A percentile compares a stretch with the other conserved stretches of the same genome.
Conservation (phyloP, 306 rosid genomes). For the Cicer cuneatum region DNA sequence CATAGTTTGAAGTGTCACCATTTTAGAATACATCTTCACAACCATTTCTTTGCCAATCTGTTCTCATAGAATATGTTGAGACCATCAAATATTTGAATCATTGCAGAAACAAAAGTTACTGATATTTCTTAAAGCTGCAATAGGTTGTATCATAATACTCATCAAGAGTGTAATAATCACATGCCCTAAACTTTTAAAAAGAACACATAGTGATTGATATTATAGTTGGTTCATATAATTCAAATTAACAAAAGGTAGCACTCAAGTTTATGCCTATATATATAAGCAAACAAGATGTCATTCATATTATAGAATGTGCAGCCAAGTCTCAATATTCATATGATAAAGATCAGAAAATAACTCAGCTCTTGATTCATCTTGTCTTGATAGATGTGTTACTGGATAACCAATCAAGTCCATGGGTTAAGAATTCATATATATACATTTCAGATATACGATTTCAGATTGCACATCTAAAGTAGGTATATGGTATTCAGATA, state of each 20-base stretch:
- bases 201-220: conserved; percentile 20
- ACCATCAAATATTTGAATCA: too few species aligned
- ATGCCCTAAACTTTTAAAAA: conserved; percentile 27
- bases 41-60: conserved; percentile 65
- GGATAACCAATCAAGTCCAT: too few species aligned
- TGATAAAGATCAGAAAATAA: neutral
- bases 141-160: neutral
- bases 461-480: too few species aligned
- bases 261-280: conserved; percentile 24
- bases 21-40: conserved; percentile 62
- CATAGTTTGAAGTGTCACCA: conserved; percentile 77
- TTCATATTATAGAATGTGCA: neutral
- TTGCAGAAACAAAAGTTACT: too few species aligned
- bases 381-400: too few species aligned
- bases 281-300: conserved; percentile 22
- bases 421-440: too few species aligned
- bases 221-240: conserved; percentile 19
- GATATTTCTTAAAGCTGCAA: too few species aligned
- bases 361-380: conserved; percentile 16
- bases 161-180: neutral
- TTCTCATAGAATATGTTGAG: too few species aligned
- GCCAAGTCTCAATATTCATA: neutral
- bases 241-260: neutral
- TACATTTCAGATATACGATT: too few species aligned
- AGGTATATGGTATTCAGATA: too few species aligned